phyloP scores from a whole-genome alignment of 2,329 filamentous ascomycete genomes.

The Apiospora arundinis region DNA sequence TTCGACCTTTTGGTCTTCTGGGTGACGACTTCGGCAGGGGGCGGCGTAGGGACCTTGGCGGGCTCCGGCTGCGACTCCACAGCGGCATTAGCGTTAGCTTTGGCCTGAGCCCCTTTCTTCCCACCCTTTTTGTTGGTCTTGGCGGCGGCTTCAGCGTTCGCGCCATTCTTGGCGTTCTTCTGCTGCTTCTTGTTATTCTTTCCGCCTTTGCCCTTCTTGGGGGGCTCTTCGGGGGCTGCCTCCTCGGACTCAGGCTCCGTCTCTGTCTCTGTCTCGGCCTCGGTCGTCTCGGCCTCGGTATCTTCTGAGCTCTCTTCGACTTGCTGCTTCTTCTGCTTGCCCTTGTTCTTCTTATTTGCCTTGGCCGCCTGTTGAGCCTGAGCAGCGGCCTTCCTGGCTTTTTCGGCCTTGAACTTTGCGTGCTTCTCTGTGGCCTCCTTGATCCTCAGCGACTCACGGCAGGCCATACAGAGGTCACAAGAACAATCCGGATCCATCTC shows the following conservation, averaged over 20 bases:
- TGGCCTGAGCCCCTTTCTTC: not conserved
- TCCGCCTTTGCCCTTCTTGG: slow-evolving; percentile 20
- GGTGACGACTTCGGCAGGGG: not conserved
- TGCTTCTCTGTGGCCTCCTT: slow-evolving; percentile 22
- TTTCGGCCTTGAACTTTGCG: slow-evolving; percentile 29
- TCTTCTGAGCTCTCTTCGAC: not conserved
- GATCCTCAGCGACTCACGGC: slow-evolving; percentile 36
- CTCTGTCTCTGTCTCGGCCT: not conserved
- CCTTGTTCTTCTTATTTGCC: slow-evolving; percentile 24
- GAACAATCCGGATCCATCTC: slow-evolving; percentile 42
- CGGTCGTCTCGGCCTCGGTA: not conserved
- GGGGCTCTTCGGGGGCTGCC: slow-evolving; percentile 24
- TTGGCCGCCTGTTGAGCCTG: not conserved
- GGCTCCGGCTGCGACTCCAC: not conserved
- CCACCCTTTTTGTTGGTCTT: not conserved
- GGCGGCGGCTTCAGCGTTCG: slow-evolving; percentile 10
- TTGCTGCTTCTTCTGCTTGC: slow-evolving; percentile 22
- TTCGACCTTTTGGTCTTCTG: slow-evolving; percentile 13
- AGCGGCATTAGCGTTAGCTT: not conserved
- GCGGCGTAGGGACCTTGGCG: not conserved
- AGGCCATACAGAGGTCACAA: slow-evolving; percentile 40
- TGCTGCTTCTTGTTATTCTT: slow-evolving; percentile 43
- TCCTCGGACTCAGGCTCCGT: slow-evolving; percentile 13
- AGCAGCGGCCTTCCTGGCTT: slow-evolving; percentile 24
- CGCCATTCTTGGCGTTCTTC: slow-evolving; percentile 25